Percentiles rank a stretch among this genome's conserved stretches.
These are phyloP conservation scores for Sporodiniella umbellata DNA, from an alignment of 371 early-diverging fungal species.

Conservation along the genomic window DNA sequence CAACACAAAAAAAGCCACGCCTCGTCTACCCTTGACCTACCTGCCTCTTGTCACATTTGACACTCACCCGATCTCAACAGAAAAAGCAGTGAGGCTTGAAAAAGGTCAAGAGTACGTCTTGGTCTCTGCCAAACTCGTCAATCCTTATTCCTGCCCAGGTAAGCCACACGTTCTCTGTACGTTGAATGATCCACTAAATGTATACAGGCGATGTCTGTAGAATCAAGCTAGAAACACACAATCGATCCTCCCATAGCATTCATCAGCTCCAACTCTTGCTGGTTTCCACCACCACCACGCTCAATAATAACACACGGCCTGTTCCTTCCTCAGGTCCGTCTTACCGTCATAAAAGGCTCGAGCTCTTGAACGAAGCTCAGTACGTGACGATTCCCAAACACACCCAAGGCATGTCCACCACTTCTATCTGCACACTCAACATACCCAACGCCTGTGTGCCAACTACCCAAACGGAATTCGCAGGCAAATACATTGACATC, in stretches of 20 bases:
- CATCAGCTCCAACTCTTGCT: constrained; percentile 33
- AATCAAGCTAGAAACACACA: constrained; percentile 29
- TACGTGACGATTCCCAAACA: constrained; percentile 31
- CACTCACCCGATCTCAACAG: constrained; percentile 1
- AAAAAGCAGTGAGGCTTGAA: constrained; percentile 10
- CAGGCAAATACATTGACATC: constrained; percentile 23
- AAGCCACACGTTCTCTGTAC: constrained; percentile 4
- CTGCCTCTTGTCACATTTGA: constrained; percentile 30
- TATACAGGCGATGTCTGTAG: constrained; percentile 36
- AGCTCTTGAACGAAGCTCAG: constrained; percentile 24
- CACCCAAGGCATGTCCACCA: constrained; percentile 1
- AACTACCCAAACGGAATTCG: constrained; percentile 28
- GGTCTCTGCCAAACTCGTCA: constrained; percentile 27
- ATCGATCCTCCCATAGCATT: constrained; percentile 33
- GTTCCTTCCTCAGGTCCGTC: constrained; percentile 8
- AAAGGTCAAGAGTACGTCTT: constrained; percentile 19
- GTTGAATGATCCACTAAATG: neutral
- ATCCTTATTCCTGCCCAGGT: constrained; percentile 45
- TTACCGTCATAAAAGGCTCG: constrained; percentile 26
- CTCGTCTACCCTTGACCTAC: constrained; percentile 21
- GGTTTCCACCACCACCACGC: constrained; percentile 22
- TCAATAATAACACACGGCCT: constrained; percentile 4
- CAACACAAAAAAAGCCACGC: constrained; percentile 13
- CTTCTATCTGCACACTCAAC: constrained; percentile 28
- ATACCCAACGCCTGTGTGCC: constrained; percentile 35